Conservation (phyloP, 208 protist species). For the Leishmania tarentolae region DNA sequence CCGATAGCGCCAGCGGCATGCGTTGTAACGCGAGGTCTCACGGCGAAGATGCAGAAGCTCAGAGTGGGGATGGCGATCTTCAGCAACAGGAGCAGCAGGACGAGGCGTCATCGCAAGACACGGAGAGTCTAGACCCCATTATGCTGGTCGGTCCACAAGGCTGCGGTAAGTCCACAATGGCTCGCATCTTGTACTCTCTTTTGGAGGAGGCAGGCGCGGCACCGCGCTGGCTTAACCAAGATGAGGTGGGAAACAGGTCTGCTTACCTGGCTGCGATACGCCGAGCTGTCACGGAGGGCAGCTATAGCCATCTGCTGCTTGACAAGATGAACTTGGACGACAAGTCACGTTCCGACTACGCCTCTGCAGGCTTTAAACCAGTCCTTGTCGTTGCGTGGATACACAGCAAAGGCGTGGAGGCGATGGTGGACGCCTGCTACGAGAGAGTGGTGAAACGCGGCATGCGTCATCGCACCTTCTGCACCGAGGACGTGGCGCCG, state of each 20-base stretch:
- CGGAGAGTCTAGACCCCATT: constrained; percentile 42
- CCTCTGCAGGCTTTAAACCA: constrained; percentile 29
- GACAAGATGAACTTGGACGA: constrained; percentile 88
- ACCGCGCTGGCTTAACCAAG: constrained; percentile 86
- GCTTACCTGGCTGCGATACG: constrained; percentile 61
- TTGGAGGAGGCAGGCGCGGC: constrained; percentile 52
- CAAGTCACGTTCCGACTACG: constrained; percentile 46
- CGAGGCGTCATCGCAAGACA: neutral
- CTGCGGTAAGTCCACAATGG: constrained; percentile 84
- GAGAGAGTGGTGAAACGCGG: constrained; percentile 63
- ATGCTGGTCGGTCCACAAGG: constrained; percentile 80
- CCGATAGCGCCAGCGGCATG: neutral
- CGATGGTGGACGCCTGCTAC: constrained; percentile 57
- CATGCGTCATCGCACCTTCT: constrained; percentile 62
- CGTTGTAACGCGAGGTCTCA: neutral
- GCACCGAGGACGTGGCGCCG: constrained; percentile 5
- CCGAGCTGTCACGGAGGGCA: constrained; percentile 32
- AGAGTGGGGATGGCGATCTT: neutral
- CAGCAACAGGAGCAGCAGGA: neutral
- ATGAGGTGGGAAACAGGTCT: constrained; percentile 59
- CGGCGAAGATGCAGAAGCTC: neutral
- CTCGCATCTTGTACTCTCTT: constrained; percentile 58
- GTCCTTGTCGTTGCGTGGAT: constrained; percentile 52
- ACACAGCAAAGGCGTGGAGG: constrained; percentile 44
- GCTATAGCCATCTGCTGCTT: constrained; percentile 72